Evolutionary conservation across 2,329 filamentous ascomycete genomes (phyloP).

Genomic region (Pochonia chlamydosporia): DNA sequence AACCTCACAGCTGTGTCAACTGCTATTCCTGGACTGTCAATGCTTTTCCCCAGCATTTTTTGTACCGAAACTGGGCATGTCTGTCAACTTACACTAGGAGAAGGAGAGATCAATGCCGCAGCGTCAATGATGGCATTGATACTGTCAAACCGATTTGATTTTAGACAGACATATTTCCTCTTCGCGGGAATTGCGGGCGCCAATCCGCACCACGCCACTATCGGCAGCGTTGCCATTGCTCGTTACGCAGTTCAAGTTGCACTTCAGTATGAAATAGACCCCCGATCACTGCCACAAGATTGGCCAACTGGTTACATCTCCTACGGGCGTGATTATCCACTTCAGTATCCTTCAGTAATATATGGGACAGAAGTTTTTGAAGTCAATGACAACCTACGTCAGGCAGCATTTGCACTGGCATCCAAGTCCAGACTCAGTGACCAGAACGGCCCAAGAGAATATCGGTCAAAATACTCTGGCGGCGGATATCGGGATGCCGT

Average conservation of each 20-base stretch:
- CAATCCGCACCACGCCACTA: slow-evolving; percentile 60
- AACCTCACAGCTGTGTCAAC: slow-evolving; percentile 52
- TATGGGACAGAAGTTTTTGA: slow-evolving; percentile 70
- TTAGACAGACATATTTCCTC: slow-evolving; percentile 64
- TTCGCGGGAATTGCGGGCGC: slow-evolving; percentile 69
- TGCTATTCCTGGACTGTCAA: slow-evolving; percentile 56
- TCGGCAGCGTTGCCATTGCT: slow-evolving; percentile 61
- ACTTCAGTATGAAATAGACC: slow-evolving; percentile 70
- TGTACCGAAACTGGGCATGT: slow-evolving; percentile 56
- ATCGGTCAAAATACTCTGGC: slow-evolving; percentile 47
- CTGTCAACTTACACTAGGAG: slow-evolving; percentile 65
- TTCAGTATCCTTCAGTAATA: slow-evolving; percentile 49
- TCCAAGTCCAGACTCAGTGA: slow-evolving; percentile 47
- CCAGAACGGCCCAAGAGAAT: slow-evolving; percentile 39
- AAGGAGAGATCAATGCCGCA: slow-evolving; percentile 71
- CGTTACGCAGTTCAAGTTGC: slow-evolving; percentile 68
- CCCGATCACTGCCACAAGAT: slow-evolving; percentile 59
- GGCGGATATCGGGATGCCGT: slow-evolving; percentile 32
- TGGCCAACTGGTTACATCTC: slow-evolving; percentile 65
- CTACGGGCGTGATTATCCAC: slow-evolving; percentile 49
- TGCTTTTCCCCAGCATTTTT: slow-evolving; percentile 58
- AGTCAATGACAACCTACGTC: slow-evolving; percentile 52
- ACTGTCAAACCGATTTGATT: slow-evolving; percentile 57
- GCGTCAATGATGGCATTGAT: slow-evolving; percentile 57
- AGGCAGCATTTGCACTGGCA: slow-evolving; percentile 46